Evolutionary conservation across 495 filamentous ascomycete species (phyloP).

Genomic region (Glarea lozoyensis): DNA sequence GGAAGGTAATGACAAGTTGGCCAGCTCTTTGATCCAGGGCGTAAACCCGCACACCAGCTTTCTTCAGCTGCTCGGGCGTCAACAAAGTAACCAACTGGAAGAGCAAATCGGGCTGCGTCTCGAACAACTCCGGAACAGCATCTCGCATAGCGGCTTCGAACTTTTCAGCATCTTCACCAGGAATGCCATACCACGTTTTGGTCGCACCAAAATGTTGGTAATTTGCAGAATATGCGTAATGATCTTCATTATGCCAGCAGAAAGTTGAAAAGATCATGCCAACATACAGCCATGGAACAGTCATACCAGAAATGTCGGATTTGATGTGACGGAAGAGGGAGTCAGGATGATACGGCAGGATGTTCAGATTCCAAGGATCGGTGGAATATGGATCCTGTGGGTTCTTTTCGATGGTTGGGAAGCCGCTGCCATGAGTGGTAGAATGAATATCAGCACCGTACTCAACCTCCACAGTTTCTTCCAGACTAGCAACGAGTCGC

Average conservation of each 20-base stretch:
- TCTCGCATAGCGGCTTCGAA: conserved; percentile 94
- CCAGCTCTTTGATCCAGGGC: conserved; percentile 91
- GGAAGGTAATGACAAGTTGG: conserved; percentile 93
- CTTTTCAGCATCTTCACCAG: conserved; percentile 82
- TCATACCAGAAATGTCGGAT: conserved; percentile 99
- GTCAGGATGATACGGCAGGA: conserved; percentile 81
- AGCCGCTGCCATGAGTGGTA: conserved; percentile 95
- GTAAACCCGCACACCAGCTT: conserved; percentile 87
- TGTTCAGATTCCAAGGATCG: conserved; percentile 95
- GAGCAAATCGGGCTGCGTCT: conserved; percentile 90
- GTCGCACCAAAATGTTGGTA: conserved; percentile 98
- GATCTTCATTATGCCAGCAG: conserved; percentile 99
- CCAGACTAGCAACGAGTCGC: conserved; percentile 83
- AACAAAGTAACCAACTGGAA: conserved; percentile 96
- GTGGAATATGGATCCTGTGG: conserved; percentile 76
- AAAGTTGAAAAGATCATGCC: conserved; percentile 99
- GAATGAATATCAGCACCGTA: conserved; percentile 98
- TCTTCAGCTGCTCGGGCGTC: conserved; percentile 88
- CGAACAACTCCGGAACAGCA: conserved; percentile 92
- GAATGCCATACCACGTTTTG: conserved; percentile 99
- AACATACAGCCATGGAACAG: conserved; percentile 98
- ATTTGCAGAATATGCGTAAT: conserved; percentile 96
- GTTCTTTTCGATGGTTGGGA: conserved; percentile 89
- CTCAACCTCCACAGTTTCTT: conserved; percentile 94
- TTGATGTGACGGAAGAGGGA: conserved; percentile 97